These are phyloP conservation scores for Phytopythium delawarense DNA, from an alignment of 352 stramenopile genomes.

Conservation along the genomic window DNA sequence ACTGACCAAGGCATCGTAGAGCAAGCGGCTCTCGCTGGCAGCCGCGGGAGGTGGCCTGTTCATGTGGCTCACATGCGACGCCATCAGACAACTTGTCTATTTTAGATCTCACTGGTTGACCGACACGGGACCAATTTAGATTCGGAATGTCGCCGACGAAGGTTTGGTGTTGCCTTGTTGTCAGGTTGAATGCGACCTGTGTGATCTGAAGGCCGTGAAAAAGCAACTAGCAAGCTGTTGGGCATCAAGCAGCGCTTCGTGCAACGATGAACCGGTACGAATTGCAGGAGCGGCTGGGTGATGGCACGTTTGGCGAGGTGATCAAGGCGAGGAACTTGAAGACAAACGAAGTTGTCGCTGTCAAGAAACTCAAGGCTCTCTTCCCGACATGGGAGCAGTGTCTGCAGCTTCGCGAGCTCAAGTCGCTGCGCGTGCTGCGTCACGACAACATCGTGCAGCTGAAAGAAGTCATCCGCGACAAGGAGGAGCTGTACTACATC, in stretches of 20 bases:
- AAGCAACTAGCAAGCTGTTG: background rate
- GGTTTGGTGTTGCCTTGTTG: background rate
- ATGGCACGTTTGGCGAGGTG: conserved; percentile 93
- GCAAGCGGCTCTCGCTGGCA: background rate
- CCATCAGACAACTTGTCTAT: background rate
- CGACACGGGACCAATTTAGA: background rate
- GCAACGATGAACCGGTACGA: conserved; percentile 88
- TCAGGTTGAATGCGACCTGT: background rate
- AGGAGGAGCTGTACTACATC: conserved; percentile 85
- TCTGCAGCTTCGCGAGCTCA: conserved; percentile 77
- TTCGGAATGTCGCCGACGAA: background rate
- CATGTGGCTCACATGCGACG: background rate
- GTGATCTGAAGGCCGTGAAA: background rate
- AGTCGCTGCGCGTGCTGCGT: conserved; percentile 64
- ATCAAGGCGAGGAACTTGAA: conserved; percentile 88
- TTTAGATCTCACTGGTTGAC: background rate
- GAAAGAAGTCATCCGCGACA: conserved; percentile 84
- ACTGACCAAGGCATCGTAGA: conserved; percentile 51
- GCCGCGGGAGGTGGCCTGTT: background rate
- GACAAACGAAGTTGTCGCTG: conserved; percentile 86
- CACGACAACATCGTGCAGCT: conserved; percentile 85
- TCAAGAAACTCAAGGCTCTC: conserved; percentile 84
- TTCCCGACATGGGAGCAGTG: conserved; percentile 83
- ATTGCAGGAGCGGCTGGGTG: conserved; percentile 88
- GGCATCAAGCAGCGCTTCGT: background rate